Evolutionary conservation across 2,329 filamentous ascomycete species (phyloP), one percentile per base, ranked within the genome.

Genomic region (Ascosphaera apis): DNA sequence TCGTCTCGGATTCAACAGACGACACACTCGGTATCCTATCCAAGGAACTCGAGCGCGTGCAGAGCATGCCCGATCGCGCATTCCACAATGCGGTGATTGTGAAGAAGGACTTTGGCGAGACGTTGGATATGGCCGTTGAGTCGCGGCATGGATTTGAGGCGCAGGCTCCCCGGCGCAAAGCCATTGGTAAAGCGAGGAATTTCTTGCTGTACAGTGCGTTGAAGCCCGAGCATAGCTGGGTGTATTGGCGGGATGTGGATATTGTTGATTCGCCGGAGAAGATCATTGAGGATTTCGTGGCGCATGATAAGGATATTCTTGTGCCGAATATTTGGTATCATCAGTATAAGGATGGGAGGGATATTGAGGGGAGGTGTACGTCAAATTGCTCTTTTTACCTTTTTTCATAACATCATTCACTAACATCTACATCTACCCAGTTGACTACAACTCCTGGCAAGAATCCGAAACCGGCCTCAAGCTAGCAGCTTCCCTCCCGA

Each of bases 311-410:
- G 50, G 88, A 98, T 54, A 70, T 98, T 40, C 61, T 98, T 39
- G 86, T 95, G 46, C 88, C 88, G 0, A 98, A 95, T 53, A 75
- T 98, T 45, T 95, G 86, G 86, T 95, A 93, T 58, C 86, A 95
- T 53, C 71, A 84, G 34, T 92, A 91, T 51, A 63, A 68, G 44
- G 69, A 86, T 45, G 70, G 73, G 17, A 65, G 66, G 36, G 86
- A 98, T 52, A 86, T 95, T 45, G 88, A 98, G 60, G 88, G 88
- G 43, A 74, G 81, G 67, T 98, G 81, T 88, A 63, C 61, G 76
- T 64, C 21, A 31, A 13, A 31, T 34, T 33, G 15, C 36, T 21
- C 34, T 36, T n/a, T 21, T 37, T 16, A 15, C 11, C 15, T 33
- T 31, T 19, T 16, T 36, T 23, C 21, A 31, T 42, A 37, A 44